Evolutionary conservation across 805 yeast species (phyloP), one percentile per base, ranked within the genome.

Genomic region (Cyberlindnera nakhonratchasimensis): DNA sequence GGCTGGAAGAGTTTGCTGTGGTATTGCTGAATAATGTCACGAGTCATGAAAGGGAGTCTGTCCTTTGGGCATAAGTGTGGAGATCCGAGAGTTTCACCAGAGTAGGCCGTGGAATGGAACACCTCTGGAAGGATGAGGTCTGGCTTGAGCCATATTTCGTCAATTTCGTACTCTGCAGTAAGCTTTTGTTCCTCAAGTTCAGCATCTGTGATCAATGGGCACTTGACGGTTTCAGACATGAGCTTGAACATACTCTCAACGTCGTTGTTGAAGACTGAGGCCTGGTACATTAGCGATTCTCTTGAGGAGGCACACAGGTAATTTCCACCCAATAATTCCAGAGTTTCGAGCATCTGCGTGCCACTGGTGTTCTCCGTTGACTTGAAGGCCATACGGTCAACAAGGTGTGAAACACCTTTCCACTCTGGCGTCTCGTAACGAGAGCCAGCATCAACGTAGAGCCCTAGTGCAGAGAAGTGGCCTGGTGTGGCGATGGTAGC

Each of bases 221-320:
- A 69, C 11, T 82, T 67, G 3, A 91, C 82, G 0, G 97, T 87
- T 51, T 89, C 90, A 20, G 86, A 67, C 53, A 93, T 69, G 34
- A 87, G 69, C 34, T 75, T 74, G 50, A 86, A 77, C 95, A 93
- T 88, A 50, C 72, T 69, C 29, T 79, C 91, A 9, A 84, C 80
- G 57, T 90, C 96, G 34, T 74, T 72, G 60, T 90, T 90, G 73
- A 93, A 91, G 1, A 89, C 96, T 3, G 96, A 82, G 1, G 97
- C 95, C 64, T 93, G 98, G 63, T 93, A 93, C 67, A 91, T 78
- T 69, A 91, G 74, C 4, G 95, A 77, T 63, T 93, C 99, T 57
- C 99, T 74, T 7, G 95, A 86, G 0, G 96, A 84, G 1, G 95
- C 83, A 58, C 96, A 86, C 79, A 87, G 90, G 64, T 85, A 89